Evolutionary conservation across 2,329 filamentous ascomycete species (phyloP).

Genomic region (Sporothrix globosa): DNA sequence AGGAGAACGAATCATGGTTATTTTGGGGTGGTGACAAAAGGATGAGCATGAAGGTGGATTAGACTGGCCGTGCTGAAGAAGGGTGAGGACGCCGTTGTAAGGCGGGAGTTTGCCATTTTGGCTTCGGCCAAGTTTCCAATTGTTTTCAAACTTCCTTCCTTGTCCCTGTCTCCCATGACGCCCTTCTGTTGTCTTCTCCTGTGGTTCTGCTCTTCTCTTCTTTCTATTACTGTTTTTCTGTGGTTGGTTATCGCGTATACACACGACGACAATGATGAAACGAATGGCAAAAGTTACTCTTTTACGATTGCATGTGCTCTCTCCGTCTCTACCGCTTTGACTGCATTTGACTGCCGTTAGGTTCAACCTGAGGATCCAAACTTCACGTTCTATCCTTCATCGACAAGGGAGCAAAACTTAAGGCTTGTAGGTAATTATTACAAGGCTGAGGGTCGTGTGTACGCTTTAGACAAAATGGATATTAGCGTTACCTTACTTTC

Average conservation of each 20-base stretch:
- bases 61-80: neutral
- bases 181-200: neutral
- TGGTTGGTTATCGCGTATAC: slow-evolving; percentile 26
- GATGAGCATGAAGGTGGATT: neutral
- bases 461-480: too few species aligned
- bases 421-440: too few species aligned
- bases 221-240: slow-evolving; percentile 17
- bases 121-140: neutral
- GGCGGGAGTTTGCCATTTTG: neutral
- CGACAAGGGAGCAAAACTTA: too few species aligned
- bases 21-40: neutral
- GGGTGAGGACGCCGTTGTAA: neutral
- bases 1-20: neutral
- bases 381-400: too few species aligned
- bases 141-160: neutral
- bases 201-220: slow-evolving; percentile 8
- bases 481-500: too few species aligned
- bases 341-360: too few species aligned
- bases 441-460: too few species aligned
- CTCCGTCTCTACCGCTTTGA: neutral
- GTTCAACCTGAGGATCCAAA: too few species aligned
- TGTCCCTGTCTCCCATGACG: neutral
- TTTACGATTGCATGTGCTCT: neutral
- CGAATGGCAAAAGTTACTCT: slow-evolving; percentile 28
- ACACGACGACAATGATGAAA: slow-evolving; percentile 35